phyloP scores from a whole-genome alignment of 2,329 filamentous ascomycete genomes.

The Aschersonia sp. region DNA sequence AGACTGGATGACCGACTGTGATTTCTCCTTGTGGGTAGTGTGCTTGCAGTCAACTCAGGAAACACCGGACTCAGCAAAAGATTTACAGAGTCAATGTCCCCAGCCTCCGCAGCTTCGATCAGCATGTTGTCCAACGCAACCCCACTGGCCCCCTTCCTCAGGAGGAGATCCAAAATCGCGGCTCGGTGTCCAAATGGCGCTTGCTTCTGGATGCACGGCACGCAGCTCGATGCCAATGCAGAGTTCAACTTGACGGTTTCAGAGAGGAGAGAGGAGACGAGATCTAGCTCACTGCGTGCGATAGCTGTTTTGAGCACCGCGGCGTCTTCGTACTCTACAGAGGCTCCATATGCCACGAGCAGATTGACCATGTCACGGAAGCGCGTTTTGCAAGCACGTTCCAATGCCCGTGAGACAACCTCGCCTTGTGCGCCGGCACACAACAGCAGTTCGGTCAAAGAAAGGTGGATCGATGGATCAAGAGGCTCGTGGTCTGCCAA shows the following conservation, averaged over 20 bases:
- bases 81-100: constrained; percentile 30
- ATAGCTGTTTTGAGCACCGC: constrained; percentile 34
- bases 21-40: constrained; percentile 6
- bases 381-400: constrained; percentile 31
- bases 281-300: constrained; percentile 24
- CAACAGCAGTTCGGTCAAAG: constrained; percentile 39
- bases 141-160: constrained; percentile 37
- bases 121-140: constrained; percentile 31
- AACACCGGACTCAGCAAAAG: constrained; percentile 36
- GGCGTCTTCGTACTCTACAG: constrained; percentile 38
- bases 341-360: constrained; percentile 38
- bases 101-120: constrained; percentile 31
- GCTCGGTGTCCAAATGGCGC: constrained; percentile 29
- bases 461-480: constrained; percentile 32
- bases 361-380: constrained; percentile 40
- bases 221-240: constrained; percentile 32
- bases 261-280: constrained; percentile 32
- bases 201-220: constrained; percentile 32
- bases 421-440: constrained; percentile 43
- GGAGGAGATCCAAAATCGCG: constrained; percentile 27
- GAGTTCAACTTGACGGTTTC: constrained; percentile 28
- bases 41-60: constrained; percentile 11
- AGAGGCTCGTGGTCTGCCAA: constrained; percentile 31
- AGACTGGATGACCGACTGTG: constrained; percentile 10
- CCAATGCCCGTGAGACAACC: constrained; percentile 29